These are phyloP conservation scores for Pulicaria dysenterica DNA, from an alignment of 129 eudicot genomes.

Conservation along the genomic window DNA sequence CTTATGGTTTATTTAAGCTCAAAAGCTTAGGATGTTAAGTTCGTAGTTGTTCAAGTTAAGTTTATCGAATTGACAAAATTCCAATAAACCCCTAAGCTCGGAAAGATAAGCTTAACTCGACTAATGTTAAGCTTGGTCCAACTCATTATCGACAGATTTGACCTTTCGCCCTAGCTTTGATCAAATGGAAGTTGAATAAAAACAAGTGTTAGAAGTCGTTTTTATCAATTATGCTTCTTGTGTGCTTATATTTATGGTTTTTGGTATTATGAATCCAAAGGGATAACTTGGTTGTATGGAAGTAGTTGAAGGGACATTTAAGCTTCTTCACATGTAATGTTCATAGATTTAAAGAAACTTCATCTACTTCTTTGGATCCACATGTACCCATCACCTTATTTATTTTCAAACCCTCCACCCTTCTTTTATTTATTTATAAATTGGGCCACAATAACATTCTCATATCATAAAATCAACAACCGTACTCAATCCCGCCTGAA, in stretches of 20 bases:
- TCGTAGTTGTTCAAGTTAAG: too few species aligned
- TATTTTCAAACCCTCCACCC: slow-evolving; percentile 23
- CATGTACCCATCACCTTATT: slow-evolving; percentile 45
- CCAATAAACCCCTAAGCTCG: too few species aligned
- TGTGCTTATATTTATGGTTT: background rate
- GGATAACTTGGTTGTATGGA: slow-evolving; percentile 23
- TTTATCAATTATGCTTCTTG: background rate
- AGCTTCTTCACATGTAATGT: slow-evolving; percentile 45
- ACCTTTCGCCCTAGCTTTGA: too few species aligned
- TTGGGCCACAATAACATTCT: slow-evolving; percentile 36
- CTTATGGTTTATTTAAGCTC: too few species aligned
- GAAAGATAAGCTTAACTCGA: too few species aligned
- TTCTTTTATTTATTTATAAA: slow-evolving; percentile 29
- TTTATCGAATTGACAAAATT: too few species aligned
- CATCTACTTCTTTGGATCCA: slow-evolving; percentile 44
- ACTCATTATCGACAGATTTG: background rate
- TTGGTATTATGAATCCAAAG: background rate
- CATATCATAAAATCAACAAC: background rate
- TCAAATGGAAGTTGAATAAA: background rate
- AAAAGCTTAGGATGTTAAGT: too few species aligned
- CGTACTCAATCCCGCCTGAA: too few species aligned
- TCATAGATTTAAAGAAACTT: slow-evolving; percentile 31
- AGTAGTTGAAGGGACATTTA: slow-evolving; percentile 42
- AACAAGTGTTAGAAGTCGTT: background rate
- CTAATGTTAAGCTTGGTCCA: background rate